Base-by-base conservation (phyloP, 306 rosid species). In the Cyclanthera cordifolia region DNA sequence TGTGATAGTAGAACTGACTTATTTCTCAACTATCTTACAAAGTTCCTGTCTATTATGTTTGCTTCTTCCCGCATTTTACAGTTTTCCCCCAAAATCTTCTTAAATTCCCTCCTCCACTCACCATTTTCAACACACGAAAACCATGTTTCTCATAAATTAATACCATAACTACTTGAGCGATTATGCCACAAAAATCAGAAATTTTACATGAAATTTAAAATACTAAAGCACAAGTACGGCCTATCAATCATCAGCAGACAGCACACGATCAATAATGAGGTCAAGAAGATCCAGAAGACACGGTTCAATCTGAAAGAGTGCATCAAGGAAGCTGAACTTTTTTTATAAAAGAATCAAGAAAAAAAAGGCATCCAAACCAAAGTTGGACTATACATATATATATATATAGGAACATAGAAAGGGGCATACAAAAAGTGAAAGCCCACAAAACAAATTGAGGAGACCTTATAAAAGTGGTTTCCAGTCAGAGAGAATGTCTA, bases 1-100 rank as follows among this genome's bases (percentile, higher is more conserved):
- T 71, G 77, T 70, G 68, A 80, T 67, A 82, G 87, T 83, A 82
- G 86, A 80, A 84, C 67, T 56, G 52, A 37, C 66, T 71, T 71
- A 78, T 82, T 50, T 82, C 80, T 72, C 80, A 72, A 72, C 75
- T 75, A 82, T 74, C 69, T 74, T 80, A 77, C 34, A 77, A 77
- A 72, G 78, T 68, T 71, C 61, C 79, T 67, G 73, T 72, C 73
- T 75, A 80, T 73, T 78, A 46, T 52, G 73, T 65, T 14, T 23
- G 53, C 53, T 45, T 37, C 43, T 37, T 27, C 46, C 39, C 53
- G 45, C 37, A 65, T 45, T 65, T 61, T 65, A 65, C 37, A 45
- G 39, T 45, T 21, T 63, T 20, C 25, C 8, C 53, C 70, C 43
- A 37, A 7, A 2, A 14, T 43, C 48, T 60, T 37, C 43, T 37